These are phyloP conservation scores for Penicillium hesseltinei DNA, from an alignment of 2,329 filamentous ascomycete genomes.

Conservation along the genomic window DNA sequence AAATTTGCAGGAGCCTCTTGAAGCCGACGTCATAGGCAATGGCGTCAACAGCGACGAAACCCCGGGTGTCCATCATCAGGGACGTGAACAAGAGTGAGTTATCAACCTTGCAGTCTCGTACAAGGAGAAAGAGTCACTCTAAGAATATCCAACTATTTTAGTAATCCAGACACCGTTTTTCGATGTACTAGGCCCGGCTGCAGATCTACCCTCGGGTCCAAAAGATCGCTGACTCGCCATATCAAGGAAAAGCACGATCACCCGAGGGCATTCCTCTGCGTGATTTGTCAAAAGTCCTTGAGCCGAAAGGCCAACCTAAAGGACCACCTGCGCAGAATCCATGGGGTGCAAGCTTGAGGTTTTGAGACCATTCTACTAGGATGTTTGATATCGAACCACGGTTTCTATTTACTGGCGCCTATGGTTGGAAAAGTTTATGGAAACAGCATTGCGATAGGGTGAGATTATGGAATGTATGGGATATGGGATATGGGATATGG, in stretches of 20 bases:
- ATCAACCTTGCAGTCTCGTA: background rate
- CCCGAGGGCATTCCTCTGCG: background rate
- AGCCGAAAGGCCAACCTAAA: background rate
- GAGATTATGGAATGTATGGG: background rate
- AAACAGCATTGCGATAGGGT: background rate
- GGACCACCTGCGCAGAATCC: background rate
- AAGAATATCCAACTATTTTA: background rate
- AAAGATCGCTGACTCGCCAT: background rate
- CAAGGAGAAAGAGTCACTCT: background rate
- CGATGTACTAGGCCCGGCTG: background rate
- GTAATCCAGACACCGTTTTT: background rate
- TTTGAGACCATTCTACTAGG: background rate
- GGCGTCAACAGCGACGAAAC: background rate
- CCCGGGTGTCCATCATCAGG: background rate
- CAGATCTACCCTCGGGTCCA: background rate
- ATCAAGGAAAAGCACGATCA: background rate
- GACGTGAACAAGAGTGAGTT: background rate
- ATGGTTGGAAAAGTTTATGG: background rate
- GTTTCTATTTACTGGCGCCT: background rate
- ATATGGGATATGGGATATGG: no score
- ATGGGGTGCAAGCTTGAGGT: background rate
- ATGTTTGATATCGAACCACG: background rate
- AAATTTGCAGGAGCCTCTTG: background rate
- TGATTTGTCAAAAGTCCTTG: background rate
- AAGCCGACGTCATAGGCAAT: background rate